These are phyloP conservation scores for Candida verbasci DNA, from an alignment of 805 yeast species.

Conservation along the genomic window DNA sequence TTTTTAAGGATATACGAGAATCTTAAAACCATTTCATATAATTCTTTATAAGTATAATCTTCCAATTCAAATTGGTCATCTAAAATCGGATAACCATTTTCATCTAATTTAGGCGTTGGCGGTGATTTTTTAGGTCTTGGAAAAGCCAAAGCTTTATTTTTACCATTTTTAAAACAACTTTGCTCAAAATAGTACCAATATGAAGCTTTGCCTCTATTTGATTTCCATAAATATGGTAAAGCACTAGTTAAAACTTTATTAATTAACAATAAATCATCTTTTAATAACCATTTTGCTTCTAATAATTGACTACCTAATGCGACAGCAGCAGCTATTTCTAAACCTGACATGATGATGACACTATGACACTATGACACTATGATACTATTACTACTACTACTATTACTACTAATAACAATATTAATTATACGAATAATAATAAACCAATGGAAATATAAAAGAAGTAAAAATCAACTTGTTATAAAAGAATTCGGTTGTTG, in stretches of 20 bases:
- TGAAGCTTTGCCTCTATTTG: constrained; percentile 43
- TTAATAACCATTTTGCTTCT: constrained; percentile 42
- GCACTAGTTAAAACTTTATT: constrained; percentile 40
- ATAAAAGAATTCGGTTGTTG: no score
- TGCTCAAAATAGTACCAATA: constrained; percentile 69
- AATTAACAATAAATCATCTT: constrained; percentile 52
- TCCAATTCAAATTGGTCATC: constrained; percentile 61
- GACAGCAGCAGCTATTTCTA: constrained; percentile 41
- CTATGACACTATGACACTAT: no score
- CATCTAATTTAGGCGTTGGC: constrained; percentile 19
- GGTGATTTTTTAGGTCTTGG: constrained; percentile 41
- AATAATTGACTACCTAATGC: constrained; percentile 41
- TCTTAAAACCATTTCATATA: constrained; percentile 61
- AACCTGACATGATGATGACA: constrained; percentile 21
- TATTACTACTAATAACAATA: no score
- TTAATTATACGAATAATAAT: no score
- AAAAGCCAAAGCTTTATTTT: constrained; percentile 59
- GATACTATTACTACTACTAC: no score
- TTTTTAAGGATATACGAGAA: constrained; percentile 60
- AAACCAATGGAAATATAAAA: no score
- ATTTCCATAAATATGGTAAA: constrained; percentile 35
- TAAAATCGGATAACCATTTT: constrained; percentile 34
- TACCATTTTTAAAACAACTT: constrained; percentile 45
- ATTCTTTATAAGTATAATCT: constrained; percentile 60
- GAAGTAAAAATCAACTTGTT: no score